Conservation (phyloP, 805 yeast genomes). For the Phaffomyces opuntiae region DNA sequence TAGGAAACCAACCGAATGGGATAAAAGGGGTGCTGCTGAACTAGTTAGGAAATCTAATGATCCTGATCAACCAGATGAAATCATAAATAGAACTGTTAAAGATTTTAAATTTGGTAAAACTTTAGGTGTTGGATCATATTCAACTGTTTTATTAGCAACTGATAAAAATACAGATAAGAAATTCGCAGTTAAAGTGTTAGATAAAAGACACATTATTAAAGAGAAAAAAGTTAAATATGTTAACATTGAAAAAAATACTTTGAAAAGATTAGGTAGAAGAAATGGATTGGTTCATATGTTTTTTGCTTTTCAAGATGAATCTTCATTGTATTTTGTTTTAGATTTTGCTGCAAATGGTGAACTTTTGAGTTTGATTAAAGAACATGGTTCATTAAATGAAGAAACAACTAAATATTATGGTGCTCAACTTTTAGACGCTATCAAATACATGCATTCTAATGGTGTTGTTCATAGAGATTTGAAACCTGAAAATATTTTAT, state of each 20-base stretch:
- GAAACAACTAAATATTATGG: slow-evolving; percentile 60
- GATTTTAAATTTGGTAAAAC: slow-evolving; percentile 87
- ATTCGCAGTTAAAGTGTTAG: slow-evolving; percentile 72
- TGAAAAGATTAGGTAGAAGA: slow-evolving; percentile 57
- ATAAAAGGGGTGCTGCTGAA: slow-evolving; percentile 45
- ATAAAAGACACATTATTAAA: slow-evolving; percentile 68
- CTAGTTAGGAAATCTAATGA: slow-evolving; percentile 38
- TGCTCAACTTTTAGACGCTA: slow-evolving; percentile 70
- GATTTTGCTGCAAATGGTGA: slow-evolving; percentile 82
- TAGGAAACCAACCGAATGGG: slow-evolving; percentile 8
- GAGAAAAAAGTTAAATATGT: slow-evolving; percentile 84
- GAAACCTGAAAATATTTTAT: slow-evolving; percentile 74
- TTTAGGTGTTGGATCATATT: slow-evolving; percentile 94
- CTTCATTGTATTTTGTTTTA: slow-evolving; percentile 63
- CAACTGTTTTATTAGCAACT: slow-evolving; percentile 83
- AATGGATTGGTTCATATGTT: slow-evolving; percentile 61
- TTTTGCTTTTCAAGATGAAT: slow-evolving; percentile 75
- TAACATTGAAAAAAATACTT: slow-evolving; percentile 73
- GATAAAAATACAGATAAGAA: slow-evolving; percentile 70
- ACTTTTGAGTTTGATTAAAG: slow-evolving; percentile 57
- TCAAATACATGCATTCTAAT: slow-evolving; percentile 61
- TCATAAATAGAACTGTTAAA: slow-evolving; percentile 52
- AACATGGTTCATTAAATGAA: slow-evolving; percentile 64
- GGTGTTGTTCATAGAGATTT: slow-evolving; percentile 80
- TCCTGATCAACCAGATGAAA: slow-evolving; percentile 46